Percentiles rank a stretch among this genome's conserved stretches.
phyloP scores from a whole-genome alignment of 805 yeast genomes.

The Yarrowia sp. region DNA sequence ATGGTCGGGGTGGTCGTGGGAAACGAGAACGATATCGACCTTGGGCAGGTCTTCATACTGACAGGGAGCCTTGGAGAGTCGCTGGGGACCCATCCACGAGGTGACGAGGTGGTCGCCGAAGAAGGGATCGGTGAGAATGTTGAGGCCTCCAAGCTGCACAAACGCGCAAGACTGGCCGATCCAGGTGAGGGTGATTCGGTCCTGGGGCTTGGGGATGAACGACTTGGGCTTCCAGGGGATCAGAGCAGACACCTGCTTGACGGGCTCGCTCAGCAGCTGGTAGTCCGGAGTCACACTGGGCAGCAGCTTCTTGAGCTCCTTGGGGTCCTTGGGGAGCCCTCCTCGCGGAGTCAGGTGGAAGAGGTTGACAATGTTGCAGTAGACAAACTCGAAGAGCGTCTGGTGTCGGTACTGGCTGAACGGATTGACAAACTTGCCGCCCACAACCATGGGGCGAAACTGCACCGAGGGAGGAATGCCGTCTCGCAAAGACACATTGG shows the following conservation, averaged over 20 bases:
- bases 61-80: conserved; percentile 80
- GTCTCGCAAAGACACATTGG: conserved; percentile 29
- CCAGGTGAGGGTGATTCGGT: conserved; percentile 75
- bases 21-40: conserved; percentile 73
- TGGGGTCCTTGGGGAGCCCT: conserved; percentile 50
- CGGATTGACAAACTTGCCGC: conserved; percentile 86
- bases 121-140: conserved; percentile 82
- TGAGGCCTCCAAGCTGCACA: conserved; percentile 67
- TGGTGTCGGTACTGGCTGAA: conserved; percentile 87
- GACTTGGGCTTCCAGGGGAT: conserved; percentile 34
- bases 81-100: conserved; percentile 70
- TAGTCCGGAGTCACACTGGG: conserved; percentile 61
- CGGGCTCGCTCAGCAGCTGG: conserved; percentile 42
- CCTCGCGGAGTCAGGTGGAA: conserved; percentile 61
- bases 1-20: conserved; percentile 97
- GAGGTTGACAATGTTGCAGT: conserved; percentile 68
- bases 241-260: conserved; percentile 30
- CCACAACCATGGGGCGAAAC: conserved; percentile 51
- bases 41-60: conserved; percentile 57
- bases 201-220: conserved; percentile 29
- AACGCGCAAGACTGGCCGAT: conserved; percentile 87
- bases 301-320: conserved; percentile 53
- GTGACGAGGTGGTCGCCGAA: conserved; percentile 64
- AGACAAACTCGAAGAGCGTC: conserved; percentile 79
- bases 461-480: conserved; percentile 32